Percentiles rank a stretch among this genome's conserved stretches.
Evolutionary conservation across 1,139 yeast species (phyloP).

Genomic region (Suhomyces wounanorum): DNA sequence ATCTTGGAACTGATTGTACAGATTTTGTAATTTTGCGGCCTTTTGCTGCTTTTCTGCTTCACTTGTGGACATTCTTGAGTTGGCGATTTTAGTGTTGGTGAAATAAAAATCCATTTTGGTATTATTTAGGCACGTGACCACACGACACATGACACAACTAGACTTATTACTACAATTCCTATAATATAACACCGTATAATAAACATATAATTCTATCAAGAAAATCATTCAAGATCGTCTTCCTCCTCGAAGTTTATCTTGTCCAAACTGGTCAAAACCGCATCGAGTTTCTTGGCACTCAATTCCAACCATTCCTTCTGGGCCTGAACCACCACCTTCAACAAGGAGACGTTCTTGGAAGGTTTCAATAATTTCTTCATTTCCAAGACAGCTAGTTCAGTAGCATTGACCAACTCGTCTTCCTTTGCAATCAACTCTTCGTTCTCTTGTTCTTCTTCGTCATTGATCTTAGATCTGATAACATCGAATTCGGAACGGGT

Average conservation of each 20-base stretch:
- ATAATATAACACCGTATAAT: not conserved
- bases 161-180: not conserved
- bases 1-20: conserved; percentile 65
- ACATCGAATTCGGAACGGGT: conserved; percentile 71
- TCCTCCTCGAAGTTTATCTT: conserved; percentile 41
- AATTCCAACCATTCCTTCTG: conserved; percentile 68
- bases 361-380: conserved; percentile 75
- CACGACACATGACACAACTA: not conserved
- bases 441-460: conserved; percentile 41
- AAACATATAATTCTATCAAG: not conserved
- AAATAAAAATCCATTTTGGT: not conserved
- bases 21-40: conserved; percentile 55
- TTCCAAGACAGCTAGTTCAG: conserved; percentile 71
- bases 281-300: conserved; percentile 37
- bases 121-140: not conserved
- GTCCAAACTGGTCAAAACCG: conserved; percentile 33
- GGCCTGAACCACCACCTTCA: conserved; percentile 63
- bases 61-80: conserved; percentile 12
- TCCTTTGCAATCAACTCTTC: conserved; percentile 65
- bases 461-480: conserved; percentile 46
- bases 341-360: conserved; percentile 59
- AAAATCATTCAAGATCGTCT: conserved; percentile 13
- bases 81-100: not conserved
- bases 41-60: conserved; percentile 35
- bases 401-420: conserved; percentile 77